Base-by-base conservation (phyloP, 2,329 filamentous ascomycete species). In the Fusarium tricinctum region DNA sequence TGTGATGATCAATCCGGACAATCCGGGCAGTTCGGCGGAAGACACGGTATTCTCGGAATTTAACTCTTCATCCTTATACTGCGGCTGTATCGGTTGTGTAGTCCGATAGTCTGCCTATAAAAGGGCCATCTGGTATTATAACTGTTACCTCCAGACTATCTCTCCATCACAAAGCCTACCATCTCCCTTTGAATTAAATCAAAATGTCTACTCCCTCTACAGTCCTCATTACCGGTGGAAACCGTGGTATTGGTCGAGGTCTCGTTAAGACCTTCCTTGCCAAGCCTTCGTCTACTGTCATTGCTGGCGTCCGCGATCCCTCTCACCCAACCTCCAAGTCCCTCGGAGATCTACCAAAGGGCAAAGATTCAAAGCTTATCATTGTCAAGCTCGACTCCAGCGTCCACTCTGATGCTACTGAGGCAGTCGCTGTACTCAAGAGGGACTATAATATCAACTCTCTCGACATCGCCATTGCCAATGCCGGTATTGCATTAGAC, bases 181-280 rank as follows among this genome's bases (percentile, higher is more conserved):
- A 23, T 23, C 23, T 23, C 23, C 23, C 23, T 23, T 23, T 23
- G 23, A 23, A 23, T 23, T 8, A 23, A 6, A 23, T 23, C 23
- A 23, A 8, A 6, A 46, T 46, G 43, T n/a, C 43, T 46, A 8
- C 23, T 30, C 43, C 23, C 4, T 47, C 40, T 38, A 54, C 51
- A 7, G 15, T 54, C 14, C 40, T 54, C 20, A 54, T 54, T 8
- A 54, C 51, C 2, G 51, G 51, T n/a, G 51, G 51, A 47, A 54
- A 54, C 40, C 40, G 51, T 9, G 51, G 51, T 5, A 54, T 47
- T 26, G 40, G 51, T 3, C 12, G n/a, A 9, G 51, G 51, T 8
- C 17, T 54, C 7, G 51, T 54, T 12, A 19, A 38, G 40, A 38
- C n/a, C 0, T 47, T 38, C 1, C 40, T 54, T 17, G 22, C 30